These are phyloP conservation scores for Clohesyomyces aquaticus DNA, from an alignment of 495 filamentous ascomycete species.

Conservation along the genomic window DNA sequence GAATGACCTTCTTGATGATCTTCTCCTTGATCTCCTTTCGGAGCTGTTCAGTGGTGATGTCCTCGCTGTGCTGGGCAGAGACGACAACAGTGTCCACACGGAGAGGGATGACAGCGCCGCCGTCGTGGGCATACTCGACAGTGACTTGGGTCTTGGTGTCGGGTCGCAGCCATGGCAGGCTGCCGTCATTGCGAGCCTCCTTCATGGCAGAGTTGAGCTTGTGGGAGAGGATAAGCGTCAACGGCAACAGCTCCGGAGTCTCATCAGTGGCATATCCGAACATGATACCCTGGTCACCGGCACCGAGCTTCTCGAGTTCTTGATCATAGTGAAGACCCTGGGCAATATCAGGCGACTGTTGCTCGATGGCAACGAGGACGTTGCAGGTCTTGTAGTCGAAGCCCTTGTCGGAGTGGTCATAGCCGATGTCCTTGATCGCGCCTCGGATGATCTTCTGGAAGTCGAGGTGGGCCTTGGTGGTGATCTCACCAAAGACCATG, in stretches of 20 bases:
- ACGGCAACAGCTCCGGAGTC: slow-evolving; percentile 93
- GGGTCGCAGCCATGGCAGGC: slow-evolving; percentile 90
- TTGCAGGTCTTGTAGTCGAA: slow-evolving; percentile 99
- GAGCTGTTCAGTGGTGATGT: slow-evolving; percentile 89
- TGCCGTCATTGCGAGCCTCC: slow-evolving; percentile 80
- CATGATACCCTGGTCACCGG: slow-evolving; percentile 99
- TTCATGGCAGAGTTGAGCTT: slow-evolving; percentile 94
- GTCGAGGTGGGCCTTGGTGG: slow-evolving; percentile 90
- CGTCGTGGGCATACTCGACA: slow-evolving; percentile 96
- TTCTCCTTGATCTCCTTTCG: slow-evolving; percentile 96
- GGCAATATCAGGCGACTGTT: slow-evolving; percentile 98
- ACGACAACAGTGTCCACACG: slow-evolving; percentile 97
- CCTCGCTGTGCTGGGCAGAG: slow-evolving; percentile 87
- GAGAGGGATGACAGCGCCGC: slow-evolving; percentile 87
- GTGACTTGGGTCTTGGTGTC: slow-evolving; percentile 99
- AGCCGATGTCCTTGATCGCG: slow-evolving; percentile 97
- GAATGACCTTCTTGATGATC: slow-evolving; percentile 94
- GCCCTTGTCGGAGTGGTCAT: slow-evolving; percentile 93
- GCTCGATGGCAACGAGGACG: slow-evolving; percentile 97
- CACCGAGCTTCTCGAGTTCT: slow-evolving; percentile 95
- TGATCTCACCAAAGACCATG: slow-evolving; percentile 99
- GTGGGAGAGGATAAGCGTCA: slow-evolving; percentile 91
- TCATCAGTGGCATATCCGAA: slow-evolving; percentile 99
- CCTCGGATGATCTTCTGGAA: slow-evolving; percentile 97
- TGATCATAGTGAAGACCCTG: slow-evolving; percentile 97